These are phyloP conservation scores for Takashimella koratensis DNA, from an alignment of 1,284 basidiomycete genomes.

Conservation along the genomic window DNA sequence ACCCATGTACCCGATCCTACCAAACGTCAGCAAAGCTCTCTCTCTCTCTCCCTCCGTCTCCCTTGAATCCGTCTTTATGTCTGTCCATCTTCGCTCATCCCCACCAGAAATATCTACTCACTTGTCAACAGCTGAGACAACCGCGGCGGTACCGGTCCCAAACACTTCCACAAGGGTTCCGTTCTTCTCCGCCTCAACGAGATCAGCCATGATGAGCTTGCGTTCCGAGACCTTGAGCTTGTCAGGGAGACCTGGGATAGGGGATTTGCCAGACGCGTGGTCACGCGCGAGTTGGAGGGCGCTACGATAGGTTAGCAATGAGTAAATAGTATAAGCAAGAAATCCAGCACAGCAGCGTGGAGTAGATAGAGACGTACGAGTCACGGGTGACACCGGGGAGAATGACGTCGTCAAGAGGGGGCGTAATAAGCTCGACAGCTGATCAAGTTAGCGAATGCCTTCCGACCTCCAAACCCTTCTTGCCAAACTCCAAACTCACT, in stretches of 20 bases:
- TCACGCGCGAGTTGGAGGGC: constrained; percentile 76
- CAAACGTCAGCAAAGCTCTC: too few relatives aligned
- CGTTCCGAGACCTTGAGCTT: constrained; percentile 77
- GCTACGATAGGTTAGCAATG: too few relatives aligned
- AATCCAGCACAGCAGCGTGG: too few relatives aligned
- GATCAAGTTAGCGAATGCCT: background rate
- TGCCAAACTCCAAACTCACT: constrained; percentile 49
- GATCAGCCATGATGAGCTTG: constrained; percentile 81
- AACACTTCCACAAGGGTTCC: constrained; percentile 86
- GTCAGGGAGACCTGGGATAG: constrained; percentile 61
- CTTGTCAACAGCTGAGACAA: constrained; percentile 73
- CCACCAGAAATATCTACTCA: too few relatives aligned
- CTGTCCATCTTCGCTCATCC: too few relatives aligned
- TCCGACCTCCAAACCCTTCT: background rate
- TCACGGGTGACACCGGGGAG: constrained; percentile 95
- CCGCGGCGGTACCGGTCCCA: constrained; percentile 86
- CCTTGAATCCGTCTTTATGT: too few relatives aligned
- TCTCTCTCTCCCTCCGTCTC: too few relatives aligned
- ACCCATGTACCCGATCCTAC: constrained; percentile 79
- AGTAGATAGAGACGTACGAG: constrained; percentile 52
- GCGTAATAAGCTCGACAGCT: constrained; percentile 79
- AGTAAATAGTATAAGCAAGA: background rate
- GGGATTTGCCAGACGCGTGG: constrained; percentile 61
- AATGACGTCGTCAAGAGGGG: constrained; percentile 91
- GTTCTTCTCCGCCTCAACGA: constrained; percentile 66